Evolutionary conservation across 1,284 basidiomycete genomes (phyloP).

Genomic region (Sanghuangporus weigelae): DNA sequence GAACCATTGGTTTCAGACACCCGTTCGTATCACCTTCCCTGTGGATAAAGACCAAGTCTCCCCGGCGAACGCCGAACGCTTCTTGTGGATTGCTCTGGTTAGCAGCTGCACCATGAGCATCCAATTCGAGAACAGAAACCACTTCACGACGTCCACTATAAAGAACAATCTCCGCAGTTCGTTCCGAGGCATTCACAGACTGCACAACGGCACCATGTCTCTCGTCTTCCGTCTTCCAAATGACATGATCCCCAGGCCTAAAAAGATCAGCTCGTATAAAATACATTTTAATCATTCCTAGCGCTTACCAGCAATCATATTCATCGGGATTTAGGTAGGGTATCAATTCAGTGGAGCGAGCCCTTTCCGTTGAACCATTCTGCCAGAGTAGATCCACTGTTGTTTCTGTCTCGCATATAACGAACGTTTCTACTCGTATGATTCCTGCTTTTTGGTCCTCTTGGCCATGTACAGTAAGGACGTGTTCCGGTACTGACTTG

Average conservation of each 20-base stretch:
- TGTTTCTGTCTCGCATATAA: conserved; percentile 69
- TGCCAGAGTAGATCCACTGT: conserved; percentile 83
- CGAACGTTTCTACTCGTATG: conserved; percentile 50
- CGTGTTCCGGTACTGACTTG: conserved; percentile 41
- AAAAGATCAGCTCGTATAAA: background rate
- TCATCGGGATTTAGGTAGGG: conserved; percentile 83
- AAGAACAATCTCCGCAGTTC: conserved; percentile 63
- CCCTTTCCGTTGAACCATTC: conserved; percentile 62
- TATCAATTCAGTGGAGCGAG: conserved; percentile 62
- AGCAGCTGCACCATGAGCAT: conserved; percentile 60
- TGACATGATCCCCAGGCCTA: conserved; percentile 88
- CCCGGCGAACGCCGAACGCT: conserved; percentile 74
- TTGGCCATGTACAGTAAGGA: conserved; percentile 52
- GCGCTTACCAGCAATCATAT: conserved; percentile 75
- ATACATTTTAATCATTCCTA: background rate
- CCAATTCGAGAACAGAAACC: conserved; percentile 83
- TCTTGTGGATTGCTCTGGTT: conserved; percentile 30
- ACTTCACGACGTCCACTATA: conserved; percentile 51
- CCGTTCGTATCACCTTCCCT: conserved; percentile 62
- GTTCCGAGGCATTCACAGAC: conserved; percentile 64
- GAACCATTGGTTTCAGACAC: conserved; percentile 57
- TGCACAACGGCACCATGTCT: conserved; percentile 74
- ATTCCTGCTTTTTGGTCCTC: conserved; percentile 38
- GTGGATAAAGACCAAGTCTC: conserved; percentile 83
- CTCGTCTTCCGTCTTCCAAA: conserved; percentile 78